phyloP scores from a whole-genome alignment of 2,329 filamentous ascomycete genomes.

The Myotisia sp. region DNA sequence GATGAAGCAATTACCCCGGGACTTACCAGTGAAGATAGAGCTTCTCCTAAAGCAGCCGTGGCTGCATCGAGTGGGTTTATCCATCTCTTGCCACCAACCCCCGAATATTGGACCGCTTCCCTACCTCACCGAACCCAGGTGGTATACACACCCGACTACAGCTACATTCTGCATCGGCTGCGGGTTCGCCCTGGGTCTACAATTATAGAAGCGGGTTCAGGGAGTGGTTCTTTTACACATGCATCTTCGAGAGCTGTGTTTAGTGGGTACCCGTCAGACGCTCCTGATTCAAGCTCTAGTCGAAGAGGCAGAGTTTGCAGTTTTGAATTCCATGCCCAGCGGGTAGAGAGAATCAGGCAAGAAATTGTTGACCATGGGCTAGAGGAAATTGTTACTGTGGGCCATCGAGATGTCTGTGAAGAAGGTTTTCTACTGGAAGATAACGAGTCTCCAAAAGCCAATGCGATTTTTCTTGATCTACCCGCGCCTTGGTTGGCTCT shows the following conservation, averaged over 20 bases:
- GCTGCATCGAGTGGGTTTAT: conserved; percentile 35
- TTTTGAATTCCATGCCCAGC: conserved; percentile 37
- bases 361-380: conserved; percentile 34
- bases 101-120: conserved; percentile 38
- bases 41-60: conserved; percentile 20
- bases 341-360: conserved; percentile 27
- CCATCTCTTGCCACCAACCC: conserved; percentile 36
- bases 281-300: conserved; percentile 17
- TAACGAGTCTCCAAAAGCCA: conserved; percentile 29
- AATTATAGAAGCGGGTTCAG: conserved; percentile 39
- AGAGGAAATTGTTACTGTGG: conserved; percentile 30
- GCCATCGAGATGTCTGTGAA: conserved; percentile 36
- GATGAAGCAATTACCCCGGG: conserved; percentile 26
- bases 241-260: conserved; percentile 37
- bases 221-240: conserved; percentile 39
- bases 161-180: conserved; percentile 37
- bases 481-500: conserved; percentile 38
- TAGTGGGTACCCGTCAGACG: conserved; percentile 26
- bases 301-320: conserved; percentile 34
- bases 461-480: conserved; percentile 37
- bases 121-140: conserved; percentile 39
- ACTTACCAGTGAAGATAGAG: conserved; percentile 16
- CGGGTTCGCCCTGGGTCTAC: conserved; percentile 33
- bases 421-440: conserved; percentile 32
- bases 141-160: conserved; percentile 41